These are phyloP conservation scores for Yamadazyma membranifaciens DNA, from an alignment of 1,139 yeast species.

Conservation along the genomic window DNA sequence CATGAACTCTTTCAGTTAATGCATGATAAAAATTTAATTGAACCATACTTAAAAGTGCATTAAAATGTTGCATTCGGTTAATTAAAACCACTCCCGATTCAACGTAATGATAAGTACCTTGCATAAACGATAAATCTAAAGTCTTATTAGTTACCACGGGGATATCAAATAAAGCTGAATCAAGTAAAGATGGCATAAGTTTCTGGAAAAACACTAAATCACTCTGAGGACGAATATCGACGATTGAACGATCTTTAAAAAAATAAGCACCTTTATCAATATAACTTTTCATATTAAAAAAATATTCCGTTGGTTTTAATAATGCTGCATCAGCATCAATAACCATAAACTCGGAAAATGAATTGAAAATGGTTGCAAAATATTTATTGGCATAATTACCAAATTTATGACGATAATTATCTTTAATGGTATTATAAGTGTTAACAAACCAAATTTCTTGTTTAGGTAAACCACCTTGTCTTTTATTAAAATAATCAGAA, in stretches of 20 bases:
- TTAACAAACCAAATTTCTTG: conserved; percentile 41
- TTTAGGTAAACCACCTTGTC: conserved; percentile 7
- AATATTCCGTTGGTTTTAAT: conserved; percentile 27
- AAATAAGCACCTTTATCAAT: conserved; percentile 29
- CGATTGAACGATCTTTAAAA: conserved; percentile 31
- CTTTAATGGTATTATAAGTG: conserved; percentile 25
- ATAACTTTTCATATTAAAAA: conserved; percentile 28
- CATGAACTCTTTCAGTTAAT: conserved; percentile 25
- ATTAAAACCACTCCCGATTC: conserved; percentile 33
- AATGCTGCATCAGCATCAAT: conserved; percentile 36
- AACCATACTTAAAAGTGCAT: conserved; percentile 26
- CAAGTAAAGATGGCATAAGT: conserved; percentile 29
- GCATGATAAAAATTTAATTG: conserved; percentile 28
- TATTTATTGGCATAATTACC: conserved; percentile 28
- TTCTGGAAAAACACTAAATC: conserved; percentile 27
- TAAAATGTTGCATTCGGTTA: conserved; percentile 28
- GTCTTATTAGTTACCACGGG: conserved; percentile 27
- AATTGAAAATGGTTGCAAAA: conserved; percentile 32
- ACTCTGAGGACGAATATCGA: conserved; percentile 23
- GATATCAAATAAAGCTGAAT: conserved; percentile 29
- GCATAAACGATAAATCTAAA: conserved; percentile 21
- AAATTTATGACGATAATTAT: conserved; percentile 24
- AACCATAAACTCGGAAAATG: conserved; percentile 33
- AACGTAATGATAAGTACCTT: conserved; percentile 30
- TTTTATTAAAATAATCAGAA: conserved; percentile 22